phyloP scores from a whole-genome alignment of 2,329 filamentous ascomycete species.

The Elsinoe ampelina region DNA sequence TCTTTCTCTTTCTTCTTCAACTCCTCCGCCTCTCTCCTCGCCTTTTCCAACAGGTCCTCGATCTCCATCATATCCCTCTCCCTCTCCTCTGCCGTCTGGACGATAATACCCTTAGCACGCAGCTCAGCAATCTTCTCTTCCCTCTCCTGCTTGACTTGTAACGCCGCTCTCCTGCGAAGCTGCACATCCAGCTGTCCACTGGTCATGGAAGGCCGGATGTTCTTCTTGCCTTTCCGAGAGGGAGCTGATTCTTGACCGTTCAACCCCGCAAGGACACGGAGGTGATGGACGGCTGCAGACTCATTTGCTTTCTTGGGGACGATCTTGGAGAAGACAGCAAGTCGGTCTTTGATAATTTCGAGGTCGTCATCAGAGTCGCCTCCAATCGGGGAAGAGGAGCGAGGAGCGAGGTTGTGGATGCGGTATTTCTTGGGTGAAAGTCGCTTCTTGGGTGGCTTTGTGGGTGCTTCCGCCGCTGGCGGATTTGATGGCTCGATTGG shows the following conservation, averaged over 20 bases:
- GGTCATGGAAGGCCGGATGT: constrained; percentile 54
- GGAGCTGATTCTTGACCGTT: constrained; percentile 32
- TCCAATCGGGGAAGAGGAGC: neutral
- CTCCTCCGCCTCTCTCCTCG: constrained; percentile 67
- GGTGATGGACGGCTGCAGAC: constrained; percentile 26
- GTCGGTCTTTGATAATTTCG: constrained; percentile 47
- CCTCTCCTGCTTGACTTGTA: constrained; percentile 70
- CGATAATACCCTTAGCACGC: constrained; percentile 65
- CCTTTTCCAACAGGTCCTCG: constrained; percentile 80
- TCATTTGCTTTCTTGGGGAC: constrained; percentile 20
- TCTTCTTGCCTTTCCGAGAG: constrained; percentile 39
- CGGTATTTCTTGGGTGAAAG: constrained; percentile 2
- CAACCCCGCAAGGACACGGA: constrained; percentile 28
- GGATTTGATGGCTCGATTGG: neutral
- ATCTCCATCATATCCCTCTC: constrained; percentile 73
- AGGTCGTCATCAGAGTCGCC: constrained; percentile 47
- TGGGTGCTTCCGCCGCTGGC: neutral
- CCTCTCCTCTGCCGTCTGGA: constrained; percentile 80
- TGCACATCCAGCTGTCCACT: constrained; percentile 57
- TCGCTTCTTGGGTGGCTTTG: neutral
- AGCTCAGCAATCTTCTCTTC: constrained; percentile 68
- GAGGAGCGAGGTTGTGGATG: constrained; percentile 1
- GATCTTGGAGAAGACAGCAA: constrained; percentile 31
- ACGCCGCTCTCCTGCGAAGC: constrained; percentile 62
- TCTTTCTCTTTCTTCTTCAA: constrained; percentile 70